Base-by-base conservation (phyloP, 805 yeast genomes). In the Nakazawaea holstii region DNA sequence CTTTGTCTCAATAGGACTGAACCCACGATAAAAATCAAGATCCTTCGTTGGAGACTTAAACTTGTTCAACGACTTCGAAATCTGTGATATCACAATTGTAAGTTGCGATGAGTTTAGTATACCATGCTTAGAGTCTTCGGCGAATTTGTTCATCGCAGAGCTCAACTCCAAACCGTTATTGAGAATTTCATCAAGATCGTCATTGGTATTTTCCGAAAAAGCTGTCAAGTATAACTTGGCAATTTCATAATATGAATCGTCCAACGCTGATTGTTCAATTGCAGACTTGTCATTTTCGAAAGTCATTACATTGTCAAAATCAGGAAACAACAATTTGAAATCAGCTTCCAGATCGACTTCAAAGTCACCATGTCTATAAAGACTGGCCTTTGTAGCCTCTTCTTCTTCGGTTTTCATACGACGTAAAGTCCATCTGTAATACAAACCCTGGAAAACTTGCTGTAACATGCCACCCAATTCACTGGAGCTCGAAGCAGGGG, bases 401-500 rank as follows among this genome's bases (percentile, higher is more conserved):
- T 76, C 77, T 54, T 87, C 83, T 53, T 86, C 88, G 42, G 74
- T 69, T 52, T 82, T 80, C 61, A 84, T 66, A 49, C 84, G 70
- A 53, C 94, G 77, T 47, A 86, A 65, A 1, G 92, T 76, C 97
- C 97, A 92, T 57, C 92, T 72, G 56, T 83, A 82, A 64, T 87
- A 87, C 17, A 89, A 57, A 0, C 80, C 62, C 55, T 81, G 79
- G 50, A 88, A 70, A 0, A 80, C 61, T 44, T 74, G 74, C 30
- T 71, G 68, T 4, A 76, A 59, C 7, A 70, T 58, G 1, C 59
- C 55, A 2, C 60, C 50, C 35, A 64, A 37, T 0, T 49, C 48
- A 40, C 44, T 59, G 14, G 42, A 24, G 4, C 36, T 48, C 11
- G 29, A 41, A 9, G 26, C 20, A 4, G 40, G 15, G 5, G n/a